These are phyloP conservation scores for Santalum album DNA, from an alignment of 164 flowering plant genomes.

Conservation along the genomic window DNA sequence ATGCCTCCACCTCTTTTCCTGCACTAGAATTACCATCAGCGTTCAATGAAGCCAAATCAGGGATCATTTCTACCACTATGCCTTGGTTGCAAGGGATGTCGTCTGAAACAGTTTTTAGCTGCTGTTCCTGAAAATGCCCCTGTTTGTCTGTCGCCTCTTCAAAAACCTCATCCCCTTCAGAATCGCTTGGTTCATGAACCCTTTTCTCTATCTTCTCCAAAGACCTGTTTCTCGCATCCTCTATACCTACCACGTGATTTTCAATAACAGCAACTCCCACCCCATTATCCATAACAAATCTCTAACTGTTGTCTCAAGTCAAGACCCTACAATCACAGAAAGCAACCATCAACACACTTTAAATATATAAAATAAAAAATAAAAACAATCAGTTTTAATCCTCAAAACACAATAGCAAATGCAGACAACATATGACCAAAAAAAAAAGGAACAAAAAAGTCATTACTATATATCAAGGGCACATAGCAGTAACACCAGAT, in stretches of 20 bases:
- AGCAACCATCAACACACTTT: too few relatives aligned
- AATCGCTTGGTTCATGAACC: constrained; percentile 14
- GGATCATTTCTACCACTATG: constrained; percentile 6
- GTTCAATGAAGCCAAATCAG: constrained; percentile 6
- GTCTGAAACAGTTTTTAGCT: constrained; percentile 8
- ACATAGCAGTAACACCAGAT: too few relatives aligned
- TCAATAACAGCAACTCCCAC: constrained; percentile 21
- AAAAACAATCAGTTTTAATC: too few relatives aligned
- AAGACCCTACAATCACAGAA: constrained; percentile 24
- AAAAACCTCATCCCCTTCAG: constrained; percentile 43
- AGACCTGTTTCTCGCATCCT: constrained; percentile 18
- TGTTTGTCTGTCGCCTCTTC: constrained; percentile 39
- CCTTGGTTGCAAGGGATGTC: constrained; percentile 9
- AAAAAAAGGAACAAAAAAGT: too few relatives aligned
- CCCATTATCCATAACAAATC: constrained; percentile 41
- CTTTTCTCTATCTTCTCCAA: constrained; percentile 20
- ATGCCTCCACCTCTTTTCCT: constrained; percentile 22
- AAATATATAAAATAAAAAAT: too few relatives aligned
- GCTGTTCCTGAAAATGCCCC: constrained; percentile 7
- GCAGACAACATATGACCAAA: too few relatives aligned
- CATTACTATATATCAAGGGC: too few relatives aligned
- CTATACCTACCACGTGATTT: constrained; percentile 16
- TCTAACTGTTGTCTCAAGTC: constrained; percentile 9
- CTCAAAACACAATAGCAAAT: too few relatives aligned
- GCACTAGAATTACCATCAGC: constrained; percentile 14